Conservation (phyloP, 768 basidiomycete genomes). For the Russula griseocarnosa region DNA sequence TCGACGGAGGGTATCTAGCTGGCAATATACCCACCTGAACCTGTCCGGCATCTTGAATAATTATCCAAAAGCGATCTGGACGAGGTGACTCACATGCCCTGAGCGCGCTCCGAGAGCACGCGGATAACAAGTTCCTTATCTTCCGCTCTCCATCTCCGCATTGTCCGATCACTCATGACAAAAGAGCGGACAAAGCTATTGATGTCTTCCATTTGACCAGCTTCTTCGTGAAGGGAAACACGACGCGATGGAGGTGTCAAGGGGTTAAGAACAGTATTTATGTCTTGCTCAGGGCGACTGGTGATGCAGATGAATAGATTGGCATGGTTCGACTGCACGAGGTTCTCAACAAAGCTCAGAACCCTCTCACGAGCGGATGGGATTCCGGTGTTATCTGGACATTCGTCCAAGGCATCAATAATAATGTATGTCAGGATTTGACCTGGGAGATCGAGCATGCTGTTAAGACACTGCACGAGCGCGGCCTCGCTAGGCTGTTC, state of each 20-base stretch:
- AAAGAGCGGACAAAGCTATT: not conserved
- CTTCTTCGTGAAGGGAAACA: not conserved
- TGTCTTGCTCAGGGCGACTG: not conserved
- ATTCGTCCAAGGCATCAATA: not conserved
- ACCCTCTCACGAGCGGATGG: not conserved
- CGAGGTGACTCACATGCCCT: not conserved
- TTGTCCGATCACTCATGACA: not conserved
- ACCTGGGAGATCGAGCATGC: not conserved
- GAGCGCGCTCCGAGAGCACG: not conserved
- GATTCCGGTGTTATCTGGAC: not conserved
- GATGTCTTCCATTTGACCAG: not conserved
- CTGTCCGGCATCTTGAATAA: not conserved
- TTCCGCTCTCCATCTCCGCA: not conserved
- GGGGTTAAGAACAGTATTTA: not conserved
- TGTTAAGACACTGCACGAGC: not conserved
- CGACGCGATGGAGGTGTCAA: not conserved
- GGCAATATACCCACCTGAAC: not conserved
- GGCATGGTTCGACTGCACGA: not conserved
- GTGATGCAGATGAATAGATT: not conserved
- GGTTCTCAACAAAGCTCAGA: not conserved
- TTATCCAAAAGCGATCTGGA: not conserved
- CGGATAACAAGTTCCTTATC: not conserved
- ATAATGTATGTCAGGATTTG: not conserved
- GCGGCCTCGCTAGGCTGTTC: not conserved
- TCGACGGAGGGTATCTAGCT: not conserved